A percentile compares a stretch with the other conserved stretches of the same genome.
phyloP scores from a whole-genome alignment of 164 flowering plant species.

The Annona squamosa region DNA sequence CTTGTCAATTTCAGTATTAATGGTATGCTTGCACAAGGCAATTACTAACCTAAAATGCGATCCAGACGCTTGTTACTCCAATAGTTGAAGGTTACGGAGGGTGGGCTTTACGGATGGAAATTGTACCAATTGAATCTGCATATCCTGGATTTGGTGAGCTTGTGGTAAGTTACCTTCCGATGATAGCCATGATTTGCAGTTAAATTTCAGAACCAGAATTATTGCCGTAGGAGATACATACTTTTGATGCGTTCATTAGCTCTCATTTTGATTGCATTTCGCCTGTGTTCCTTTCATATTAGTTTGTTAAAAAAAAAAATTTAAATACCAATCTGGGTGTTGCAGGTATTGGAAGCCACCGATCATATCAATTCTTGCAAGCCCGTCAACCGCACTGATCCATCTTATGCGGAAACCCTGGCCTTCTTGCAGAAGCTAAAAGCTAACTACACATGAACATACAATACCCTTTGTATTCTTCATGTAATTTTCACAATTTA shows the following conservation, averaged over 20 bases:
- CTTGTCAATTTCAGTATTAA: conserved; percentile 6
- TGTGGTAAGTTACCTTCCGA: conserved; percentile 59
- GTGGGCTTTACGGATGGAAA: conserved; percentile 94
- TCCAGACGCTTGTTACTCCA: conserved; percentile 92
- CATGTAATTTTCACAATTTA: not conserved
- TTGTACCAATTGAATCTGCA: conserved; percentile 95
- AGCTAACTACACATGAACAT: conserved; percentile 6
- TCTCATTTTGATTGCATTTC: not conserved
- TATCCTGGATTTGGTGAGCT: conserved; percentile 99
- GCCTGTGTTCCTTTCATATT: not conserved
- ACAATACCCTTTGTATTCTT: not conserved
- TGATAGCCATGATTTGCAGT: not conserved
- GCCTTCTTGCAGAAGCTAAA: conserved; percentile 61
- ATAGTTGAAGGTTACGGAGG: conserved; percentile 99
- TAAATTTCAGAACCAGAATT: not conserved
- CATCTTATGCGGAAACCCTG: conserved; percentile 72
- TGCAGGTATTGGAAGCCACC: conserved; percentile 84
- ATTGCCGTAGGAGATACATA: not conserved
- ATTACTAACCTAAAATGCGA: conserved; percentile 10
- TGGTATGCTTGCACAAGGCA: not conserved
- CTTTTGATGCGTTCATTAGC: not conserved
- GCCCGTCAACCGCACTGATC: conserved; percentile 75
- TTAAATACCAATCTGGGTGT: conserved; percentile 1
- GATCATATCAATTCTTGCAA: conserved; percentile 99
- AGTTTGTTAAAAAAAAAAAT: not conserved